Percentiles rank a stretch among this genome's conserved stretches.
Conservation (phyloP, 805 yeast species). For the Geotrichum ghanense region DNA sequence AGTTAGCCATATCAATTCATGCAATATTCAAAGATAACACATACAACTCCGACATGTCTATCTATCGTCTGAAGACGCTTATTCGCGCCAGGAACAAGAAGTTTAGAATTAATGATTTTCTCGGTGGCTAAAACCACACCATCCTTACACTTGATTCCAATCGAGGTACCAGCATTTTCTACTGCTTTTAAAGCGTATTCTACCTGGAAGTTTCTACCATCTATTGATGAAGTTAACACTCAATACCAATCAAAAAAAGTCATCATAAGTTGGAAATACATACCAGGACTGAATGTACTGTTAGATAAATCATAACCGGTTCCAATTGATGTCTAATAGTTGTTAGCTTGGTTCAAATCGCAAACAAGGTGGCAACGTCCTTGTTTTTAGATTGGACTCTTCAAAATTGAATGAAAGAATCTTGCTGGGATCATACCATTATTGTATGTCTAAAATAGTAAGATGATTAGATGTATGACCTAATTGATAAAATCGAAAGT, state of each 20-base stretch:
- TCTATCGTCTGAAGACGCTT: conserved; percentile 88
- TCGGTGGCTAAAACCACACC: conserved; percentile 98
- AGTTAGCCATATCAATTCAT: not conserved
- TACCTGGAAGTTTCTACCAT: conserved; percentile 68
- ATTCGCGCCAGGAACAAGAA: conserved; percentile 82
- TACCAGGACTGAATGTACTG: conserved; percentile 80
- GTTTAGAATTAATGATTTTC: conserved; percentile 74
- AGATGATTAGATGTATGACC: no score
- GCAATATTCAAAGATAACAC: conserved; percentile 3
- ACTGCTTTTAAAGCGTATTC: conserved; percentile 97
- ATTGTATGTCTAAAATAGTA: no score
- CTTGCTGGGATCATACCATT: no score
- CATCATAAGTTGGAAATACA: conserved; percentile 19
- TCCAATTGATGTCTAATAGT: conserved; percentile 74
- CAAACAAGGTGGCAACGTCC: no score
- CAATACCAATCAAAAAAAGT: not conserved
- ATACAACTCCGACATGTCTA: conserved; percentile 77
- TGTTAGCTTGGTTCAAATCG: conserved; percentile 4
- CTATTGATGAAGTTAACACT: conserved; percentile 4
- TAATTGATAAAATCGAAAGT: no score
- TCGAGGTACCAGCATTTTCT: conserved; percentile 91
- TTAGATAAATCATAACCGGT: conserved; percentile 98
- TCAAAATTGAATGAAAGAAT: no score
- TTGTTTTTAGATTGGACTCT: no score
- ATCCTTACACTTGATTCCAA: conserved; percentile 85